Evolutionary conservation across 768 basidiomycete genomes (phyloP), one percentile per base, ranked within the genome.

Genomic region (Mycena galericulata): DNA sequence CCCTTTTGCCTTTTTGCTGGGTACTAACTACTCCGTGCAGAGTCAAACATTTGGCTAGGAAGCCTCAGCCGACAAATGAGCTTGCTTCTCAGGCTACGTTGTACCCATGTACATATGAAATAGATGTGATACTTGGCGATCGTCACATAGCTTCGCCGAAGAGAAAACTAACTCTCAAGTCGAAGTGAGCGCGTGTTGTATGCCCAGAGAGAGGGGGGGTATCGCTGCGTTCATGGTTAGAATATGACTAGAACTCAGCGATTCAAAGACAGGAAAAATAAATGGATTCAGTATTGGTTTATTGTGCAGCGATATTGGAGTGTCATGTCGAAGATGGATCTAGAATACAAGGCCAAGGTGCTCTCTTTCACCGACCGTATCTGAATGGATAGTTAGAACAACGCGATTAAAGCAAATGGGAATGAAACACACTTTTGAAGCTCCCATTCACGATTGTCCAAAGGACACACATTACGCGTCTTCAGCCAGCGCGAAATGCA

Each of bases 401-500:
- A n/a, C 22, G 11, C 11, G 1, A 47, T 11, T 2, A 11, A 26
- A 20, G 32, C 29, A 26, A 34, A 32, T 36, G 22, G 6, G 17
- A 45, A 18, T 46, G 27, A 7, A n/a, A 85, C 93, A 72, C 80
- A 96, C 95, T 96, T 97, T 82, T 98, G 96, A 77, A 98, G 80
- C 77, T 98, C 96, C 96, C 96, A 98, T 78, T 98, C 96, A 75
- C 96, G 89, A 80, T 98, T 98, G 80, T 97, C 96, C 67, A 97
- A 80, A 5, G 96, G 96, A 79, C 96, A 97, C 32, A 97, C 96
- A 74, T 97, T 96, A 72, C 96, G 87, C 24, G 98, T 99, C 87
- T 99, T 99, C 69, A 99, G 86, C 98, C 98, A 99, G 49, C 98
- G 90, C 11, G 97, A 97, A 79, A 99, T 99, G 81, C 97, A 99